These are phyloP conservation scores for Lentinula edodes DNA, from an alignment of 768 basidiomycete genomes.

Conservation along the genomic window DNA sequence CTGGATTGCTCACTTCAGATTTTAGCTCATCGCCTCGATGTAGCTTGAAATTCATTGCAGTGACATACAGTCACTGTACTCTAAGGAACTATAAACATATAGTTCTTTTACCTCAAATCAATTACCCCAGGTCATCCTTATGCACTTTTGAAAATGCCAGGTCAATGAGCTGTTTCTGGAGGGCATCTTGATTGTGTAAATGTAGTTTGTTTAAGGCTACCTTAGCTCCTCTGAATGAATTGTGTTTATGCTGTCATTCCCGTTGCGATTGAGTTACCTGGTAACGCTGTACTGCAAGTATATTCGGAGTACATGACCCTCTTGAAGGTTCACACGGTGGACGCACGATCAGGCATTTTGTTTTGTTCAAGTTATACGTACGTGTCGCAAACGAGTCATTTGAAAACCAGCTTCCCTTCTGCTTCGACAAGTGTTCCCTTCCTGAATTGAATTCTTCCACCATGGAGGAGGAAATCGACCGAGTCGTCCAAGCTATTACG, in stretches of 20 bases:
- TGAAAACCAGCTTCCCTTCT: not conserved
- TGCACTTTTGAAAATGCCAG: not conserved
- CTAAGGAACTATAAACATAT: not conserved
- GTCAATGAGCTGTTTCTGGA: not conserved
- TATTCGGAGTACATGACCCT: too few species aligned
- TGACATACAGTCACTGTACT: too few species aligned
- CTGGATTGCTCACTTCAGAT: not conserved
- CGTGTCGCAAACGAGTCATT: slow-evolving; percentile 6
- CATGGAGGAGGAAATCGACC: slow-evolving; percentile 76
- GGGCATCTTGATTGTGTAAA: not conserved
- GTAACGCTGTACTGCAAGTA: too few species aligned
- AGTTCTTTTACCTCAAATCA: slow-evolving; percentile 9
- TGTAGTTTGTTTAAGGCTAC: not conserved
- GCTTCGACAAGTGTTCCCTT: not conserved
- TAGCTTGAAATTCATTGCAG: not conserved
- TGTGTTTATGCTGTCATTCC: not conserved
- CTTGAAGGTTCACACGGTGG: not conserved
- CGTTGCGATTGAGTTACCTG: not conserved
- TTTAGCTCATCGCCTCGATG: not conserved
- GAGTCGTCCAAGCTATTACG: slow-evolving; percentile 77
- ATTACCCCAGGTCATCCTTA: slow-evolving; percentile 14
- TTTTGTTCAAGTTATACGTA: not conserved
- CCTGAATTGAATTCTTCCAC: slow-evolving; percentile 1
- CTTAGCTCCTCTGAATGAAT: not conserved
- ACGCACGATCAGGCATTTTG: not conserved